Evolutionary conservation across 306 rosid genomes (phyloP).

Genomic region (Arachis stenosperma): DNA sequence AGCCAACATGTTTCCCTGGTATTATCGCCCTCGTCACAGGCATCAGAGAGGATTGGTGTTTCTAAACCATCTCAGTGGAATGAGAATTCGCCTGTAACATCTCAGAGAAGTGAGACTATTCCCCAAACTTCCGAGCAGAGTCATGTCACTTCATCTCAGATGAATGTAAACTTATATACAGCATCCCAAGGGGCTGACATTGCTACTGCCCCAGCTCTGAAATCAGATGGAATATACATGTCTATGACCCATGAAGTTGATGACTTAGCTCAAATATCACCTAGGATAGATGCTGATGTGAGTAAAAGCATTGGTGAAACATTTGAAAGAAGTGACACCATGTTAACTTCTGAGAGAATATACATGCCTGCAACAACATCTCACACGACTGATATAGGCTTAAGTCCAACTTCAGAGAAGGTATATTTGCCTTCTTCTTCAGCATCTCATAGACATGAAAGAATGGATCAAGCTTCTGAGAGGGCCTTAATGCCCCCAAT

Average conservation of each 20-base stretch:
- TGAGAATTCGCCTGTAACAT: conserved; percentile 41
- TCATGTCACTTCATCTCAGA: conserved; percentile 40
- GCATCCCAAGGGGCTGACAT: conserved; percentile 43
- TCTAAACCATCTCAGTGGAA: conserved; percentile 53
- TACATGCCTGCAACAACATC: conserved; percentile 37
- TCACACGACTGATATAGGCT: conserved; percentile 42
- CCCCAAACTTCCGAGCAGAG: conserved; percentile 46
- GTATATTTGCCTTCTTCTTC: conserved; percentile 36
- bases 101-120: conserved; percentile 52
- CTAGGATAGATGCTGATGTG: conserved; percentile 30
- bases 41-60: conserved; percentile 50
- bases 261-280: conserved; percentile 33
- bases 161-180: conserved; percentile 29
- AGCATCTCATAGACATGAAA: conserved; percentile 50
- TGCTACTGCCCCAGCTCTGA: conserved; percentile 21
- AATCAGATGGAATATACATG: conserved; percentile 44
- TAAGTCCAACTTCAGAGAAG: conserved; percentile 36
- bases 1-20: conserved; percentile 45
- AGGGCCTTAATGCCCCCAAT: conserved; percentile 46
- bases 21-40: conserved; percentile 45
- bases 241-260: conserved; percentile 41
- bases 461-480: conserved; percentile 47
- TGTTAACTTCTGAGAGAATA: conserved; percentile 46
- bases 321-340: conserved; percentile 47
- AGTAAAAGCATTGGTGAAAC: conserved; percentile 36